Evolutionary conservation across 2,329 filamentous ascomycete species (phyloP).

Genomic region (Fusarium falciforme): DNA sequence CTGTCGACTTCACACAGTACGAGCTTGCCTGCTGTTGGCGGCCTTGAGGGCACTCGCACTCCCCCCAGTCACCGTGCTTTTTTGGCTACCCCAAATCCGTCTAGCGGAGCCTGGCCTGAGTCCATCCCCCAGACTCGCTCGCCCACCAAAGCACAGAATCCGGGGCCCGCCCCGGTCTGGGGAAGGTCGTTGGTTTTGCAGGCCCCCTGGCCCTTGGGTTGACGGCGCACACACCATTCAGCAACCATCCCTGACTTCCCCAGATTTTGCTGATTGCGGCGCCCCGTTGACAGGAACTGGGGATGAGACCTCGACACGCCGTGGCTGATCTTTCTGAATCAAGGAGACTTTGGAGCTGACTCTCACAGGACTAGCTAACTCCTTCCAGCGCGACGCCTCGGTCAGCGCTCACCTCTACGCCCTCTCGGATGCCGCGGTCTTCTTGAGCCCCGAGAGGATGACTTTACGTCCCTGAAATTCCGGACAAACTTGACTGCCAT

Average conservation of each 20-base stretch:
- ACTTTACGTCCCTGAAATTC: conserved; percentile 29
- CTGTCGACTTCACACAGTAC: conserved; percentile 36
- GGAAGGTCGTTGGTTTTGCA: conserved; percentile 42
- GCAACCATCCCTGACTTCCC: conserved; percentile 48
- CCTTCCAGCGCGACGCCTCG: background rate
- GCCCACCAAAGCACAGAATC: conserved; percentile 27
- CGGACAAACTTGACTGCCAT: conserved; percentile 33
- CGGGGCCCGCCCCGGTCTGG: conserved; percentile 38
- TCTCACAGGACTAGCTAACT: background rate
- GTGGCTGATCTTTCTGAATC: conserved; percentile 21
- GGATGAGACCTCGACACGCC: conserved; percentile 20
- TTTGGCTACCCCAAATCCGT: conserved; percentile 42
- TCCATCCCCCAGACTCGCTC: conserved; percentile 31
- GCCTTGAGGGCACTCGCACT: conserved; percentile 11
- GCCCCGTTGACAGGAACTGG: conserved; percentile 27
- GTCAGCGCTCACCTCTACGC: conserved; percentile 24
- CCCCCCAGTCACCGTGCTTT: conserved; percentile 39
- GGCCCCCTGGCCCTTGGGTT: conserved; percentile 41
- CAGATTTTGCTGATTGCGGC: conserved; percentile 45
- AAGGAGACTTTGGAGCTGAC: background rate
- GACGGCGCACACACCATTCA: conserved; percentile 45
- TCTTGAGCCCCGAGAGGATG: conserved; percentile 13
- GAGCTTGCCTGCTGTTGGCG: conserved; percentile 10
- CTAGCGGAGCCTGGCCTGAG: conserved; percentile 38
- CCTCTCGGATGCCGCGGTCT: conserved; percentile 31